Percentiles rank a stretch among this genome's conserved stretches.
Evolutionary conservation across 163 green algal species (phyloP).

Genomic region (Scenedesmus sp.): DNA sequence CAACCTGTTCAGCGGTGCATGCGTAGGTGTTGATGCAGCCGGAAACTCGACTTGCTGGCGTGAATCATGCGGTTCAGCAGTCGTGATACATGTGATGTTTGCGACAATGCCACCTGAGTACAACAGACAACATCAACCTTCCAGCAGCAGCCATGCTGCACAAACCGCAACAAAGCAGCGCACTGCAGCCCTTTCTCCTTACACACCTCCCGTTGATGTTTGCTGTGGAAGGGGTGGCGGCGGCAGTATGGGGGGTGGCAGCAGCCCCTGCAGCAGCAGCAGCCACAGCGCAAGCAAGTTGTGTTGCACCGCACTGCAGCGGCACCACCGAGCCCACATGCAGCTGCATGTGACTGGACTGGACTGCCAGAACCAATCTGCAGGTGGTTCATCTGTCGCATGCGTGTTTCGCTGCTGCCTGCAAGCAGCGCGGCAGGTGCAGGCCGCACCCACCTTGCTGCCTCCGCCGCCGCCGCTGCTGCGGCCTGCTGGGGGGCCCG

Average conservation of each 20-base stretch:
- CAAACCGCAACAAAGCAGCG: neutral
- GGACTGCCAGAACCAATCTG: too few species aligned
- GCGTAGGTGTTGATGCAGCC: too few species aligned
- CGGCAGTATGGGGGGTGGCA: neutral
- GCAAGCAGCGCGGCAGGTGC: neutral
- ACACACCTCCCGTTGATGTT: neutral
- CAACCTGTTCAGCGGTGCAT: too few species aligned
- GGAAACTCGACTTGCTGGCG: too few species aligned
- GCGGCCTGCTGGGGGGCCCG: neutral
- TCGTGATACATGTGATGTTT: too few species aligned
- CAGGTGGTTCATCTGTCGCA: too few species aligned
- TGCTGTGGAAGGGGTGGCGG: neutral
- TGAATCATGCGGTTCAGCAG: too few species aligned
- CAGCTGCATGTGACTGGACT: too few species aligned
- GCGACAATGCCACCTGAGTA: neutral
- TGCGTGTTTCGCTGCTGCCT: too few species aligned
- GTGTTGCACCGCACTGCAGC: too few species aligned
- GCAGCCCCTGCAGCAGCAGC: conserved; percentile 5
- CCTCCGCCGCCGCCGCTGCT: neutral
- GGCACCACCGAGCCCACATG: too few species aligned
- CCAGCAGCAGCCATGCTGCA: neutral
- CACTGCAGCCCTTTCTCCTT: too few species aligned
- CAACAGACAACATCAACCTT: neutral
- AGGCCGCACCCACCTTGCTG: conserved; percentile 14
- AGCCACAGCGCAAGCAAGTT: neutral